Evolutionary conservation across 805 yeast species (phyloP), one percentile per base, ranked within the genome.

Genomic region (Kodamaea leandrae): DNA sequence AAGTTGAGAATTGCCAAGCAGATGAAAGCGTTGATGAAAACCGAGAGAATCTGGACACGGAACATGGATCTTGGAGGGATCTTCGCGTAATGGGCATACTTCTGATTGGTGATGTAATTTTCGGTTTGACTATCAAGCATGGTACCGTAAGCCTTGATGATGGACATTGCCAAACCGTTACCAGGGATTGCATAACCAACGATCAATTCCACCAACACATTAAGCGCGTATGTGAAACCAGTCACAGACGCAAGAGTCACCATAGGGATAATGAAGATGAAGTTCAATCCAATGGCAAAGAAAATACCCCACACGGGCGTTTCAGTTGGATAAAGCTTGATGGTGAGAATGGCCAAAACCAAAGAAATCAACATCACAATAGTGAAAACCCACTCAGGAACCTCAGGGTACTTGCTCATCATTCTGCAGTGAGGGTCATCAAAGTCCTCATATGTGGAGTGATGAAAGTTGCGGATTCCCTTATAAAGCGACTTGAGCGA

Each of bases 51-150:
- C 49, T 62, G 67, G 17, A 46, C 45, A 57, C 70, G 58, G 61
- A 83, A 80, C 47, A 81, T 63, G 1, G 79, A 67, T 44, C 80
- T 66, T 2, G 87, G 88, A 0, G 84, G 78, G 14, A 83, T 63
- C 49, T 80, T 80, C 53, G 79, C 58, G 53, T 83, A 83, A 45
- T 82, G 86, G 2, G 78, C 86, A 55, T 78, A 55, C 51, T 82
- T 82, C 68, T 77, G 74, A 50, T 79, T 83, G 6, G 70, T 64
- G 23, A 77, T 64, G 53, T 71, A 79, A 39, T 68, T 63, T 29
- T 77, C 67, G 1, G 84, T 83, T 51, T 79, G 83, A 36, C 72
- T 72, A 60, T 74, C 75, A 27, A 78, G 69, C 48, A 74, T 74
- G 55, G 71, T 77, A 19, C 84, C 83, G 49, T 71, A 73, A 7